Percentiles rank a stretch among this genome's conserved stretches.
phyloP scores from a whole-genome alignment of 2,329 filamentous ascomycete genomes.

The Zalaria obscura region DNA sequence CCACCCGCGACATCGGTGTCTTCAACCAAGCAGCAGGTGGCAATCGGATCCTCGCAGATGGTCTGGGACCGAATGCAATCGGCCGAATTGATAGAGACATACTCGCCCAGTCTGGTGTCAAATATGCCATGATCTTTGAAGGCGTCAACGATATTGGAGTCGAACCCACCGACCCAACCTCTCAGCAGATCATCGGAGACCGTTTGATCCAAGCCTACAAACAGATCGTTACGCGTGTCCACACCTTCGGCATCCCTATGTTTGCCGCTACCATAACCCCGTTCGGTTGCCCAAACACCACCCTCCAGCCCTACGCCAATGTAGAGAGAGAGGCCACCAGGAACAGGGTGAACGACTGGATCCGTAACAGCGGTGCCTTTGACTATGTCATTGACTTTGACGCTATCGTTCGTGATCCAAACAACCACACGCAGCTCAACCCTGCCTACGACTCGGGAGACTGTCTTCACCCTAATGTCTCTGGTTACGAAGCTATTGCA shows the following conservation, averaged over 20 bases:
- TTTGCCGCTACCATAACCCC: conserved; percentile 55
- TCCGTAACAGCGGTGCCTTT: conserved; percentile 41
- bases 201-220: conserved; percentile 42
- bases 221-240: conserved; percentile 42
- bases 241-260: conserved; percentile 39
- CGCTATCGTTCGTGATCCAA: conserved; percentile 37
- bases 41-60: conserved; percentile 49
- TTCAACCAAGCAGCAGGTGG: conserved; percentile 55
- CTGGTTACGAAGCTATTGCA: conserved; percentile 46
- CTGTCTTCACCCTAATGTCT: conserved; percentile 48
- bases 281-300: conserved; percentile 33
- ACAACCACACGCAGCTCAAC: conserved; percentile 34
- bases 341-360: conserved; percentile 46
- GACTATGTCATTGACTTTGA: conserved; percentile 52
- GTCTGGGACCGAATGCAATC: conserved; percentile 47
- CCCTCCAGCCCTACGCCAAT: conserved; percentile 39
- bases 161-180: conserved; percentile 26
- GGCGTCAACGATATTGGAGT: conserved; percentile 56
- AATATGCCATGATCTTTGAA: conserved; percentile 52
- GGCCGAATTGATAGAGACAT: conserved; percentile 51
- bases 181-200: conserved; percentile 35
- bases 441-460: conserved; percentile 45
- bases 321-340: conserved; percentile 42
- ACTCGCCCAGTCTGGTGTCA: conserved; percentile 40
- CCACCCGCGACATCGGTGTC: conserved; percentile 38